Evolutionary conservation across 2,329 filamentous ascomycete genomes (phyloP).

Genomic region (Mycogone perniciosa): DNA sequence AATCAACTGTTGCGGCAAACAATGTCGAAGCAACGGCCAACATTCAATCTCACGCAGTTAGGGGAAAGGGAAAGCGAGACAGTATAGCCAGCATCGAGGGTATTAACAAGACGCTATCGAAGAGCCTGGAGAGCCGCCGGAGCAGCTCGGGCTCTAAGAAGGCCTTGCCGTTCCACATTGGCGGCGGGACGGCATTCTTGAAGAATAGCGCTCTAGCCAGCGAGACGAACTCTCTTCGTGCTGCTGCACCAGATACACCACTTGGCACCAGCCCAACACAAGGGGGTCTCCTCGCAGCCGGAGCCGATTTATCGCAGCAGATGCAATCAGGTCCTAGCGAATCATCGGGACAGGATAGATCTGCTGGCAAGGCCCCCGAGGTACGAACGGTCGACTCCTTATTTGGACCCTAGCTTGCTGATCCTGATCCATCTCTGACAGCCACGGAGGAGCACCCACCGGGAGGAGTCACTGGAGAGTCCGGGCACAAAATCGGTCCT

Average conservation of each 20-base stretch:
- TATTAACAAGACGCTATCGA: slow-evolving; percentile 72
- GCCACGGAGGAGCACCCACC: slow-evolving; percentile 26
- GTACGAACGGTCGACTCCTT: slow-evolving; percentile 50
- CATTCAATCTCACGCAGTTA: slow-evolving; percentile 46
- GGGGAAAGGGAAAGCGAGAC: slow-evolving; percentile 39
- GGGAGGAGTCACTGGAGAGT: slow-evolving; percentile 35
- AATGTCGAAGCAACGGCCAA: slow-evolving; percentile 81
- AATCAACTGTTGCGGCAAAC: slow-evolving; percentile 83
- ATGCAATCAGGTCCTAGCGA: slow-evolving; percentile 18
- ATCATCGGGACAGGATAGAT: slow-evolving; percentile 18
- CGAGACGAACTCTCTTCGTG: slow-evolving; percentile 53
- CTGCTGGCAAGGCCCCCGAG: slow-evolving; percentile 33
- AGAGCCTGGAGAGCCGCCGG: slow-evolving; percentile 83
- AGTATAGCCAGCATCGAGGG: slow-evolving; percentile 58
- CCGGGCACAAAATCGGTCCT: slow-evolving; percentile 48
- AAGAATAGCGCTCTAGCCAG: slow-evolving; percentile 49
- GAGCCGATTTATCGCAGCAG: slow-evolving; percentile 16
- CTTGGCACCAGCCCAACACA: slow-evolving; percentile 36
- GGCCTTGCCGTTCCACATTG: slow-evolving; percentile 50
- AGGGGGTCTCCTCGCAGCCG: slow-evolving; percentile 20
- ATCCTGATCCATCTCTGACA: slow-evolving; percentile 20
- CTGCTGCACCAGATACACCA: slow-evolving; percentile 38
- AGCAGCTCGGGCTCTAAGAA: slow-evolving; percentile 84
- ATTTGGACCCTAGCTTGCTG: slow-evolving; percentile 39
- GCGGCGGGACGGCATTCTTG: slow-evolving; percentile 33